These are phyloP conservation scores for Xeromyces bisporus DNA, from an alignment of 495 filamentous ascomycete genomes.

Conservation along the genomic window DNA sequence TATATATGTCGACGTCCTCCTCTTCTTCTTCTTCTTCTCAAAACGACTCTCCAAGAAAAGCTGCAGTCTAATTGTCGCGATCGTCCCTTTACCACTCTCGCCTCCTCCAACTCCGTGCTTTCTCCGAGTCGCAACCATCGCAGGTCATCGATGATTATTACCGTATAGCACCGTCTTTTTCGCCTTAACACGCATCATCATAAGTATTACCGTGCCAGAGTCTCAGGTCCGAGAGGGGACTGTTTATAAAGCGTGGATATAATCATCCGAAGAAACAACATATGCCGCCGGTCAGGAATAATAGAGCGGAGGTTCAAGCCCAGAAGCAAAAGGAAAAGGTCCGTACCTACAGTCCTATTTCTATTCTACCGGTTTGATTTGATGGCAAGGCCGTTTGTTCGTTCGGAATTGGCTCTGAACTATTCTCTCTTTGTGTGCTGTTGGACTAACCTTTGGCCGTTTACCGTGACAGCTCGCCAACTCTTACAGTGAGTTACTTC, in stretches of 20 bases:
- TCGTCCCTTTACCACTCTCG: no score
- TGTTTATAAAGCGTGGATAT: conserved; percentile 14
- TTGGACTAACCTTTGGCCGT: conserved; percentile 9
- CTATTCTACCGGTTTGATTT: no score
- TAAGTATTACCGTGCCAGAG: background rate
- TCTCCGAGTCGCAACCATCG: conserved; percentile 3
- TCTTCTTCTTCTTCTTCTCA: no score
- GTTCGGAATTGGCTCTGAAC: background rate
- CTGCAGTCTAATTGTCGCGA: no score
- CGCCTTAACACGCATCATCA: no score
- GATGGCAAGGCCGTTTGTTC: no score
- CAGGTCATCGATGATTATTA: conserved; percentile 2
- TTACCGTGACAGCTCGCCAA: conserved; percentile 57
- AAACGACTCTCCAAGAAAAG: no score
- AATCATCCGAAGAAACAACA: conserved; percentile 29
- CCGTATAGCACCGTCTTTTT: no score
- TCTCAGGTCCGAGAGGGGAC: conserved; percentile 3
- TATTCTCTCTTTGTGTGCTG: background rate
- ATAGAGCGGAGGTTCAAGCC: conserved; percentile 75
- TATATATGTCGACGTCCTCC: no score
- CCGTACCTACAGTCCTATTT: conserved; percentile 9
- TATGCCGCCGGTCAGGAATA: conserved; percentile 47
- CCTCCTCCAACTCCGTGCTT: background rate
- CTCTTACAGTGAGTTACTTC: conserved; percentile 88
- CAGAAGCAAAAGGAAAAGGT: conserved; percentile 94